A percentile compares a stretch with the other conserved stretches of the same genome.
phyloP scores from a whole-genome alignment of 768 basidiomycete genomes.

The Hericium erinaceus region DNA sequence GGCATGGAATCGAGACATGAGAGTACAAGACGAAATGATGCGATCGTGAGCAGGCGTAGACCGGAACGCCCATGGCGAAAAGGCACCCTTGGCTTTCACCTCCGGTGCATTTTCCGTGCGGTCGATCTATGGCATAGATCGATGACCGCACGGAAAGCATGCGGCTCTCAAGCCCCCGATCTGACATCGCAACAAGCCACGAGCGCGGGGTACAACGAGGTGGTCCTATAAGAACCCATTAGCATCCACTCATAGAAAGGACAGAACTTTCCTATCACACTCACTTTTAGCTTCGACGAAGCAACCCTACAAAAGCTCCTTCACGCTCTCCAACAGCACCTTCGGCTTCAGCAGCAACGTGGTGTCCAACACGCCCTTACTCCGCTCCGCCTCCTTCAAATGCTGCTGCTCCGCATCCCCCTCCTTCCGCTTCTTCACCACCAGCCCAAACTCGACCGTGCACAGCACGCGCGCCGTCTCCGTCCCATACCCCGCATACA shows the following conservation, averaged over 20 bases:
- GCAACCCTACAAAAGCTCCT: slow-evolving; percentile 9
- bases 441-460: slow-evolving; percentile 10
- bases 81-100: neutral
- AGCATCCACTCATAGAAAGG: neutral
- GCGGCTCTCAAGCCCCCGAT: neutral
- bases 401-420: neutral
- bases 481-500: slow-evolving; percentile 13
- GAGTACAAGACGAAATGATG: neutral
- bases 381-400: neutral
- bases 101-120: neutral
- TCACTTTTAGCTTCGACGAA: neutral
- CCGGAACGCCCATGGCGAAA: neutral
- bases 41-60: neutral
- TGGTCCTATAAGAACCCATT: too few relatives aligned
- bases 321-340: slow-evolving; percentile 16
- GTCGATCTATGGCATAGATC: neutral
- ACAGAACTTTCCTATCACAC: neutral
- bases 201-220: too few relatives aligned
- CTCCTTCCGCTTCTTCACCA: slow-evolving; percentile 11
- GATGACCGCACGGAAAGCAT: neutral
- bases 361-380: slow-evolving; percentile 7
- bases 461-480: slow-evolving; percentile 11
- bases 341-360: slow-evolving; percentile 15
- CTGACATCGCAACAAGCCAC: neutral
- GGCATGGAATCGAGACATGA: neutral